Evolutionary conservation across 441 rosid species (phyloP), one percentile per base, ranked within the genome.

Genomic region (Pelargonium myrrhifolium): DNA sequence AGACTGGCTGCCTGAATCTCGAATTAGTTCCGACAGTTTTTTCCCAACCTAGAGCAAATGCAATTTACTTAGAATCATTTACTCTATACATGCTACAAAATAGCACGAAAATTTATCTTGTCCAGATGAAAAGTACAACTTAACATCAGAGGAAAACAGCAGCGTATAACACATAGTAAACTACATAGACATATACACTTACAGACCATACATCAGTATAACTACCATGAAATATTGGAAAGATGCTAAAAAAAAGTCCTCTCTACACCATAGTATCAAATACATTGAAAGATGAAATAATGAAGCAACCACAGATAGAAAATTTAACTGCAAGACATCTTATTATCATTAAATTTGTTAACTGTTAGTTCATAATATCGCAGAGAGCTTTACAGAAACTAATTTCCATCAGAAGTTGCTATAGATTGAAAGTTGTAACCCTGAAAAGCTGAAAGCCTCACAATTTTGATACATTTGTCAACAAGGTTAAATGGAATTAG

Each of bases 1-100:
- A 58, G 87, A 76, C 81, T 89, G 96, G 77, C 90, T 82, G 73
- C 98, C 95, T 39, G 96, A 82, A 77, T 89, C 99, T 66, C 99
- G 93, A 68, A 95, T 90, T 40, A 95, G 83, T 82, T 95, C 99
- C 3, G 99, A 92, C 64, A 95, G 78, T 80, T 92, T 95, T 80
- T 87, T 92, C 64, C 97, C 99, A 76, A 95, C 98, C 99, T 95
- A 78, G 47, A 76, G 71, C 53, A 78, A 69, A 69, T 26, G 70
- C 21, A 67, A 64, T 21, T 69, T 55, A 65, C 61, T 45, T 61
- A 22, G 35, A 24, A 58, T 58, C 3, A 58, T 58, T 2, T 11
- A 11, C 28, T 18, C 9, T 10, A 56, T 56, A 56, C 28, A 56
- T 56, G 5, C 35, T 10, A 59, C 35, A 59, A 22, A 24, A 15